A percentile compares a stretch with the other conserved stretches of the same genome.
These are phyloP conservation scores for Paramecium tetraurelia DNA, from an alignment of 73 alveolate species.

Conservation along the genomic window DNA sequence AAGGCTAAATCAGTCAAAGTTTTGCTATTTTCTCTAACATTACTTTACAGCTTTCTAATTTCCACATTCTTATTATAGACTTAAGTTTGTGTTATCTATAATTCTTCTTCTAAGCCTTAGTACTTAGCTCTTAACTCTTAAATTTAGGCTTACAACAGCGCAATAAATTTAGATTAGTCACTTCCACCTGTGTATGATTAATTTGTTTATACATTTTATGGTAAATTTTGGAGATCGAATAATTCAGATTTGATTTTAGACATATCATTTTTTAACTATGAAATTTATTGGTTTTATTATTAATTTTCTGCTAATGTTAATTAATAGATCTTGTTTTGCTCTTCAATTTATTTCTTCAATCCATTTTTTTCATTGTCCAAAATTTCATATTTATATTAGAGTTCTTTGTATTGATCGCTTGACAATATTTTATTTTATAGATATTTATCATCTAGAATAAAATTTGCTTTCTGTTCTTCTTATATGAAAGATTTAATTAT, in stretches of 20 bases:
- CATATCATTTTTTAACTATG: background rate
- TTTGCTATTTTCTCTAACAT: conserved; percentile 13
- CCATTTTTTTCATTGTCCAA: background rate
- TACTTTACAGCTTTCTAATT: background rate
- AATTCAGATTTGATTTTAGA: background rate
- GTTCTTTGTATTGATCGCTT: conserved; percentile 28
- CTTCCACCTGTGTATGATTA: background rate
- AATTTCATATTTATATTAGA: conserved; percentile 7
- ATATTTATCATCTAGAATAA: conserved; percentile 42
- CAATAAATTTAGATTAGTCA: background rate
- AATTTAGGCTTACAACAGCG: background rate
- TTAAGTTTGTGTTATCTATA: background rate
- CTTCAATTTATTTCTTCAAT: background rate
- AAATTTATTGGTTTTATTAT: background rate
- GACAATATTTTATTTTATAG: conserved; percentile 19
- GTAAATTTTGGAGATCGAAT: conserved; percentile 5
- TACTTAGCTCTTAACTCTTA: conserved; percentile 1
- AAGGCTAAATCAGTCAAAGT: conserved; percentile 29
- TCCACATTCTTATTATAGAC: background rate
- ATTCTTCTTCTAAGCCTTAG: background rate
- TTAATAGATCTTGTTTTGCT: background rate
- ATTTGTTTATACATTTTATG: background rate
- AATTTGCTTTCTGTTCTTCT: conserved; percentile 33
- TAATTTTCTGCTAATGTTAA: background rate
- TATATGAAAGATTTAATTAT: background rate